Percentiles rank a stretch among this genome's conserved stretches.
These are phyloP conservation scores for Ceratonia siliqua DNA, from an alignment of 306 rosid genomes.

Conservation along the genomic window DNA sequence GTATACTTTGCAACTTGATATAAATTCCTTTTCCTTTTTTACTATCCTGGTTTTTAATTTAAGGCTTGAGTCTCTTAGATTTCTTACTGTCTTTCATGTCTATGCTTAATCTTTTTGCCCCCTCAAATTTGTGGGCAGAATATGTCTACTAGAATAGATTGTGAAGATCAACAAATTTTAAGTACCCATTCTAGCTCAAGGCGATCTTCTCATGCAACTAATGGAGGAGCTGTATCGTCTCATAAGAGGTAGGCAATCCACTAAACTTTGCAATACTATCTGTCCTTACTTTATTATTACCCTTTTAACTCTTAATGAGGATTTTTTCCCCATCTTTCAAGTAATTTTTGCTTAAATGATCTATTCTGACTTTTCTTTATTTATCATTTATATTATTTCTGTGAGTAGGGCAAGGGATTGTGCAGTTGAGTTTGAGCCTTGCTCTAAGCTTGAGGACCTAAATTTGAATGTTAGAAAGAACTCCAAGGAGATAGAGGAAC, in stretches of 20 bases:
- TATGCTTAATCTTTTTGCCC: constrained; percentile 8
- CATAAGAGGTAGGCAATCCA: constrained; percentile 48
- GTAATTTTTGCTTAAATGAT: constrained; percentile 22
- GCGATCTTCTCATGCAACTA: constrained; percentile 39
- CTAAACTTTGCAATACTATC: not conserved
- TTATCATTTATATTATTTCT: constrained; percentile 29
- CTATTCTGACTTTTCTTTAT: constrained; percentile 22
- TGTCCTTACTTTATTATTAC: not conserved
- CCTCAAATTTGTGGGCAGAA: constrained; percentile 36
- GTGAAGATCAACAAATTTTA: constrained; percentile 39
- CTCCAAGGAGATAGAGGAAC: constrained; percentile 51
- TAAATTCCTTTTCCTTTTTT: not conserved
- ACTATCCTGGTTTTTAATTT: not conserved
- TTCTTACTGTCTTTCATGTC: constrained; percentile 4
- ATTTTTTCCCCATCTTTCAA: constrained; percentile 4
- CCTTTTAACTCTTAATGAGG: not conserved
- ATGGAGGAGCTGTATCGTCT: constrained; percentile 41
- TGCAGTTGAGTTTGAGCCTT: constrained; percentile 85
- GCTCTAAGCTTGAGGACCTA: constrained; percentile 92
- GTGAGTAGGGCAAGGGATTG: constrained; percentile 54
- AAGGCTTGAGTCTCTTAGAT: not conserved
- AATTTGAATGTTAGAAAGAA: constrained; percentile 82
- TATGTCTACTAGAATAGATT: constrained; percentile 36
- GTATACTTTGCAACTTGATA: not conserved
- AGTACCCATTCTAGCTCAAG: constrained; percentile 32